Evolutionary conservation across 345 rosid species (phyloP), one percentile per base, ranked within the genome.

Genomic region (Gossypium anomalum): DNA sequence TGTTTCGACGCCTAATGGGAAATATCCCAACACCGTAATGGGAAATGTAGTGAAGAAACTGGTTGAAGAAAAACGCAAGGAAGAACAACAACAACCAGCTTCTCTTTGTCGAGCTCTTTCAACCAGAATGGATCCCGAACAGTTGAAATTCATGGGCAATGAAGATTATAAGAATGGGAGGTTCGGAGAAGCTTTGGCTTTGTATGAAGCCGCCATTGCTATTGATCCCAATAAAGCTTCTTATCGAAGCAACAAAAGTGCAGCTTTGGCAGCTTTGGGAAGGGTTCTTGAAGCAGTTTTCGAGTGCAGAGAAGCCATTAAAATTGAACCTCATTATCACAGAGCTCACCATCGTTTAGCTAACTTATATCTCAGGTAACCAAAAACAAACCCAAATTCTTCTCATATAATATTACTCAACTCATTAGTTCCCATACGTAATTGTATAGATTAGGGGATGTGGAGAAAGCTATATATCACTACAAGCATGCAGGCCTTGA

Each of bases 141-240:
- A 88, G n/a, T 79, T 95, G 84, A 95, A 95, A 80, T 90, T 95
- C 0, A 90, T 95, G 98, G 99, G 99, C 0, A 95, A 95, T 62
- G 99, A 95, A 81, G 99, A 95, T 80, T 95, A 93, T 81, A 95
- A 95, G 88, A 92, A 84, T 4, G 98, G 99, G 34, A 91, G 89
- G 71, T 93, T 91, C 19, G 94, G 91, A 0, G 98, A 91, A 80
- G 98, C 98, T 0, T 82, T 95, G 75, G 96, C 97, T 3, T 76
- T 95, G 81, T 95, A 95, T 61, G 97, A 95, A 16, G 99, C 99
- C 1, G 99, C 99, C 5, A 95, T 95, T 56, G 82, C 96, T 0
- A 90, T 95, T 57, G 98, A 95, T 70, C 94, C 98, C 0, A 83
- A 87, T 41, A 95, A 88, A 77, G 98, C 98, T 68, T 84, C 99